Percentiles rank a stretch among this genome's conserved stretches.
Evolutionary conservation across 1,139 yeast genomes (phyloP).

Genomic region (Yamadazyma sp.): DNA sequence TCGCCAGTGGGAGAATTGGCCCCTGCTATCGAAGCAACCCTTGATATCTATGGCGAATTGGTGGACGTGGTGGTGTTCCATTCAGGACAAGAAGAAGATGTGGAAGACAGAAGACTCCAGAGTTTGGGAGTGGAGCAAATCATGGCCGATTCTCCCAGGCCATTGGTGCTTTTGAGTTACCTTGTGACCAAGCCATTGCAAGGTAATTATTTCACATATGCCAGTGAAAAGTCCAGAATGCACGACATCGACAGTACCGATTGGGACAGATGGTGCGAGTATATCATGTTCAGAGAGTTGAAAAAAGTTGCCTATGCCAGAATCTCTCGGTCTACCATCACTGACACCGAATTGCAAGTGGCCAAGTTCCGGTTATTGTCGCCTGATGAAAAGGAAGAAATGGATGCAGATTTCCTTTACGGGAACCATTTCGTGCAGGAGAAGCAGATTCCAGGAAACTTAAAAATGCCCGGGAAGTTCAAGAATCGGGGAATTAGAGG

Average conservation of each 20-base stretch:
- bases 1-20: constrained; percentile 97
- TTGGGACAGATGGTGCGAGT: constrained; percentile 99
- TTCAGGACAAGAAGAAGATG: constrained; percentile 97
- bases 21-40: constrained; percentile 95
- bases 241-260: constrained; percentile 90
- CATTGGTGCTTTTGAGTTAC: constrained; percentile 81
- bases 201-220: constrained; percentile 91
- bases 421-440: constrained; percentile 59
- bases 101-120: constrained; percentile 87
- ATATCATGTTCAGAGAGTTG: constrained; percentile 82
- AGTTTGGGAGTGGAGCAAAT: constrained; percentile 72
- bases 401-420: constrained; percentile 48
- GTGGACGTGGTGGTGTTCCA: constrained; percentile 97
- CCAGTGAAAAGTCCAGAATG: constrained; percentile 81
- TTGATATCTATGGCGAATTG: constrained; percentile 81
- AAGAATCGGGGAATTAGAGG: constrained; percentile 95
- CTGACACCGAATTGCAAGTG: constrained; percentile 94
- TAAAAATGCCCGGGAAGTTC: constrained; percentile 80
- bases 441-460: constrained; percentile 54
- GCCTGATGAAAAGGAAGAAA: constrained; percentile 37
- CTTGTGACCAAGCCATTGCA: constrained; percentile 82
- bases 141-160: constrained; percentile 77
- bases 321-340: constrained; percentile 87
- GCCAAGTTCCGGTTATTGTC: constrained; percentile 79
- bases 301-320: constrained; percentile 93